A percentile compares a stretch with the other conserved stretches of the same genome.
Conservation (phyloP, 495 filamentous ascomycete genomes). For the Hyphodiscus hymeniophilus region DNA sequence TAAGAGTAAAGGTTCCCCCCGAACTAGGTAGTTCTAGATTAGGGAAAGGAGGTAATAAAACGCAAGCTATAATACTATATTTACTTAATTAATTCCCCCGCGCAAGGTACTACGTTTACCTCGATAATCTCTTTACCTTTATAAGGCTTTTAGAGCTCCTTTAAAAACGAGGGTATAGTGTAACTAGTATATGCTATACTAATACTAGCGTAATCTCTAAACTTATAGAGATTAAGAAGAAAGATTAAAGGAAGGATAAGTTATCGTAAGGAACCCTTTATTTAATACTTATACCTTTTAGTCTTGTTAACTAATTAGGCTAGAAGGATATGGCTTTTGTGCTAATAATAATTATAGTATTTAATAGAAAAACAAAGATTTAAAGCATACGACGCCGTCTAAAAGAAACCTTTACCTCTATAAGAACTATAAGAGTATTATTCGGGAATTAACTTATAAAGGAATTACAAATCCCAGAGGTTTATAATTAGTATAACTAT, state of each 20-base stretch:
- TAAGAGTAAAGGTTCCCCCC: not conserved
- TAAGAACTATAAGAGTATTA: not conserved
- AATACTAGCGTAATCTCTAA: conserved; percentile 1
- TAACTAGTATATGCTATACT: not conserved
- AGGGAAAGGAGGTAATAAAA: too few relatives aligned
- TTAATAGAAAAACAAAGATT: not conserved
- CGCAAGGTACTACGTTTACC: too few relatives aligned
- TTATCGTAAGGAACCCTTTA: not conserved
- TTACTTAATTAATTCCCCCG: not conserved
- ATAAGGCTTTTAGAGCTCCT: not conserved
- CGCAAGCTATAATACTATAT: not conserved
- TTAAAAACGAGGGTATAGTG: not conserved
- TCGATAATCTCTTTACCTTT: conserved; percentile 6
- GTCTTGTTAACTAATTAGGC: not conserved
- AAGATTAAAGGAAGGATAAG: not conserved
- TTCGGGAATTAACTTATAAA: conserved; percentile 1
- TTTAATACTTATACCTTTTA: not conserved
- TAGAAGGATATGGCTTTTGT: not conserved
- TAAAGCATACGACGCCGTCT: not conserved
- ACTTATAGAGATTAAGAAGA: conserved; percentile 1
- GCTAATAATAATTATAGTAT: not conserved
- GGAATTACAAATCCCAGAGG: not conserved
- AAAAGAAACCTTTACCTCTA: not conserved
- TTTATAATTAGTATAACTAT: conserved; percentile 3
- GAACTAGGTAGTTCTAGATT: too few relatives aligned